Percentiles rank a stretch among this genome's conserved stretches.
phyloP scores from a whole-genome alignment of 352 stramenopile species.

The Phytophthora tentaculata region DNA sequence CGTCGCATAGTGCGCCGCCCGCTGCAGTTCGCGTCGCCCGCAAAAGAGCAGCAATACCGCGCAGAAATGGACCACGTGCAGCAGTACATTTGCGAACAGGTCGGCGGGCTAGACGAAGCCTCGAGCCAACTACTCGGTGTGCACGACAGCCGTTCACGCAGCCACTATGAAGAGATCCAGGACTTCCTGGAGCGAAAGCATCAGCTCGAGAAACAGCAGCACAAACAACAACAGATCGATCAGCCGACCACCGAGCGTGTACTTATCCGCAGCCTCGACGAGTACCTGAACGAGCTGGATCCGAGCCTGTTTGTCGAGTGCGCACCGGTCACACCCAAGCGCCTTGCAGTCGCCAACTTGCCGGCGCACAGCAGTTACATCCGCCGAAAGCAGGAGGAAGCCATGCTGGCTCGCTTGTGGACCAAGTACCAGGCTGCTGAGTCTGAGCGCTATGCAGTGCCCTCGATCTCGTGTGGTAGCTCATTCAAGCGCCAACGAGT shows the following conservation, averaged over 20 bases:
- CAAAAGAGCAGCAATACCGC: slow-evolving; percentile 49
- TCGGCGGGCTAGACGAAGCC: slow-evolving; percentile 45
- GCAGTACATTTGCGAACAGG: slow-evolving; percentile 53
- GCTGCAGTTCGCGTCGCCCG: slow-evolving; percentile 42
- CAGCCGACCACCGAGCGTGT: slow-evolving; percentile 25
- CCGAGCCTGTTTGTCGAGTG: slow-evolving; percentile 46
- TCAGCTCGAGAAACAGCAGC: slow-evolving; percentile 38
- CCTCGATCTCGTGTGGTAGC: slow-evolving; percentile 15
- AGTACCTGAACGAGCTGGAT: slow-evolving; percentile 66
- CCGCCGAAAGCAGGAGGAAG: slow-evolving; percentile 47
- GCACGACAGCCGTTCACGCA: slow-evolving; percentile 53
- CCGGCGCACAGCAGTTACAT: slow-evolving; percentile 45
- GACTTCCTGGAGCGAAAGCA: slow-evolving; percentile 57
- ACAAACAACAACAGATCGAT: background rate
- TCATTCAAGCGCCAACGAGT: slow-evolving; percentile 39
- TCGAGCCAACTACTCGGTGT: slow-evolving; percentile 47
- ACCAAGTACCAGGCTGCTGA: slow-evolving; percentile 30
- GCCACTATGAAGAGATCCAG: slow-evolving; percentile 68
- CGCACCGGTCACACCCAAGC: slow-evolving; percentile 2
- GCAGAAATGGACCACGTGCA: slow-evolving; percentile 61
- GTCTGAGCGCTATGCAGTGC: slow-evolving; percentile 18
- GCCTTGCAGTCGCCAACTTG: slow-evolving; percentile 26
- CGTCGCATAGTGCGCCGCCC: slow-evolving; percentile 27
- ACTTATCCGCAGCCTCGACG: slow-evolving; percentile 51
- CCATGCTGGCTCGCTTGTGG: slow-evolving; percentile 32